A percentile compares a stretch with the other conserved stretches of the same genome.
phyloP scores from a whole-genome alignment of 352 stramenopile genomes.

The Phytophthora macrochlamydospora region DNA sequence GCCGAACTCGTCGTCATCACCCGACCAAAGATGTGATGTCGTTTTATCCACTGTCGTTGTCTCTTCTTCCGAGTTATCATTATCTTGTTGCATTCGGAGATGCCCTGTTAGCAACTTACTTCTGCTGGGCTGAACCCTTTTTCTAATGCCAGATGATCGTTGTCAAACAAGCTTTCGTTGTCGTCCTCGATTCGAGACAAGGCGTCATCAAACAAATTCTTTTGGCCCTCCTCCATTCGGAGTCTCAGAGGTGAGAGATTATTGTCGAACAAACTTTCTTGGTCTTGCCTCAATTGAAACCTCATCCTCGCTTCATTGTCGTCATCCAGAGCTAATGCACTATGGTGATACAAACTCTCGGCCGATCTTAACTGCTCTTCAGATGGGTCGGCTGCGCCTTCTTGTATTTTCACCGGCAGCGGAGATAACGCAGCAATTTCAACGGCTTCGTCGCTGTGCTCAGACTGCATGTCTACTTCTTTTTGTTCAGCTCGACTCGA shows the following conservation, averaged over 20 bases:
- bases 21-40: background rate
- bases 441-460: background rate
- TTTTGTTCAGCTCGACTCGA: slow-evolving; percentile 1
- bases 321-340: background rate
- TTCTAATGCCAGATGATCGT: too few relatives aligned
- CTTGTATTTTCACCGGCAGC: slow-evolving; percentile 5
- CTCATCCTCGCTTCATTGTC: too few relatives aligned
- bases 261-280: too few relatives aligned
- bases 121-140: too few relatives aligned
- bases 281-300: too few relatives aligned
- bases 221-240: too few relatives aligned
- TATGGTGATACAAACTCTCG: slow-evolving; percentile 4
- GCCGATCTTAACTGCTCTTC: slow-evolving; percentile 27
- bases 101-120: too few relatives aligned
- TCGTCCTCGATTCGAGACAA: background rate
- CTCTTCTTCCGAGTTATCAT: slow-evolving; percentile 29
- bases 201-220: too few relatives aligned
- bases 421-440: background rate
- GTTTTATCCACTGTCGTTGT: slow-evolving; percentile 13
- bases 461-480: slow-evolving; percentile 10
- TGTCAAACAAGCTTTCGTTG: background rate
- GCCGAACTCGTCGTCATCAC: background rate
- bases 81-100: slow-evolving; percentile 18
- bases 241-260: too few relatives aligned
- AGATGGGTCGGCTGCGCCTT: slow-evolving; percentile 19